Conservation (phyloP, 2,329 filamentous ascomycete species). For the Geosmithia morbida region DNA sequence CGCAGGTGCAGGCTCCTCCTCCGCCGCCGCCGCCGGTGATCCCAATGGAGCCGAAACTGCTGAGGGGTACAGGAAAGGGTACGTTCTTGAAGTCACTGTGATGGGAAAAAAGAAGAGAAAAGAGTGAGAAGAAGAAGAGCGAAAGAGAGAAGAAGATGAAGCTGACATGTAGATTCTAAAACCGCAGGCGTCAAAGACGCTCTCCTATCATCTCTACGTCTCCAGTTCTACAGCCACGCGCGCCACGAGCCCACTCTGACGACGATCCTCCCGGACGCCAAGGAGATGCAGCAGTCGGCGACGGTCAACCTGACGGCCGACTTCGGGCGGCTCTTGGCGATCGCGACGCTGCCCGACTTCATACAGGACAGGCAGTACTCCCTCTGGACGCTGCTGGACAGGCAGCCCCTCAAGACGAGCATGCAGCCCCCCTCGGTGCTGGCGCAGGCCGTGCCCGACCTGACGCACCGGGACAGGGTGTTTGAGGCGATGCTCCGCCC, state of each 20-base stretch:
- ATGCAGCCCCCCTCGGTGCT: conserved; percentile 21
- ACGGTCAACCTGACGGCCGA: conserved; percentile 55
- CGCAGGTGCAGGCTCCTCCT: conserved; percentile 3
- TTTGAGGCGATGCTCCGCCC: conserved; percentile 61
- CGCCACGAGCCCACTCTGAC: conserved; percentile 47
- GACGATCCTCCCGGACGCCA: conserved; percentile 49
- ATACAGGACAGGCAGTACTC: conserved; percentile 58
- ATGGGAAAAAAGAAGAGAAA: not conserved
- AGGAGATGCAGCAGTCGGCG: conserved; percentile 54
- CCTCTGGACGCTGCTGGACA: conserved; percentile 60
- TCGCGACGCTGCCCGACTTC: conserved; percentile 47
- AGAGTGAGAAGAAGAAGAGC: not conserved
- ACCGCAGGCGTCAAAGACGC: conserved; percentile 43
- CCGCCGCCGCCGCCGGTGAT: conserved; percentile 11
- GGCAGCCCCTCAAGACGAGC: conserved; percentile 38
- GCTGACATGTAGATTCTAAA: conserved; percentile 11
- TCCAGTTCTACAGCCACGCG: conserved; percentile 55
- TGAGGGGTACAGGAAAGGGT: conserved; percentile 29
- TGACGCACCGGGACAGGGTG: conserved; percentile 44
- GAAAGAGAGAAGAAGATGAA: not conserved
- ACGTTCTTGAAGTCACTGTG: too few species aligned
- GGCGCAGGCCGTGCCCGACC: conserved; percentile 22
- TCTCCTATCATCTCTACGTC: conserved; percentile 49
- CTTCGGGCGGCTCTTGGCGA: conserved; percentile 58
- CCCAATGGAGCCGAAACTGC: conserved; percentile 19